Base-by-base conservation (phyloP, 1,284 basidiomycete species). In the Nidula niveotomentosa region DNA sequence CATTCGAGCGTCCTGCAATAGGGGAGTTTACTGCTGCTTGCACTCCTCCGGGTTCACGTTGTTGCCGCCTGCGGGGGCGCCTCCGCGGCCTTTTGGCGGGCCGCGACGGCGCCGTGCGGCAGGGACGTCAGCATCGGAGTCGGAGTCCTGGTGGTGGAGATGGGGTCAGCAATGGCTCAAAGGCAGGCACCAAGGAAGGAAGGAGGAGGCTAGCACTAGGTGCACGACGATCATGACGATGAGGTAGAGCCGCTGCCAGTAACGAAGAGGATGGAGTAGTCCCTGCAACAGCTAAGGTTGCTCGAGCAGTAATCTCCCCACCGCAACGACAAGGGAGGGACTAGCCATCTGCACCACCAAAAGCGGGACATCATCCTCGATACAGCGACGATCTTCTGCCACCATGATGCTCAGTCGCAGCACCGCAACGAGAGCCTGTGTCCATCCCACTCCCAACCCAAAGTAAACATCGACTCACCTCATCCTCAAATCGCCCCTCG, bases 21-120 rank as follows among this genome's bases (percentile, higher is more conserved):
- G 30, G 17, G 18, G 30, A 23, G 17, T 49, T 74, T 75, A 93
- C 85, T 93, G 91, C 68, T 92, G 87, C 77, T 92, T 92, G 81
- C 91, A 93, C 69, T 93, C 91, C 65, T 91, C 86, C 1, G 89
- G 82, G 68, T 92, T 88, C 52, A 83, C 77, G 54, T 76, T 79
- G 15, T 52, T 53, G 48, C 70, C 75, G 43, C 70, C 70, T 18
- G 69, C 73, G 17, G 70, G 71, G 36, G 59, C 65, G 39, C 71
- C 78, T 45, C 76, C 79, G 57, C 80, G 78, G 56, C 79, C 78
- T 68, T 83, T 85, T 57, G 80, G 76, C 58, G 80, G 80, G 33
- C 73, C 82, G 51, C 83, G 83, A 58, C 83, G 78, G 66, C 79
- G 78, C 50, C 12, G 15, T 41, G 39, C 39, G 39, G 76, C 73